Evolutionary conservation across 139 green algal species (phyloP).

Genomic region (Ettlia oleoabundans): DNA sequence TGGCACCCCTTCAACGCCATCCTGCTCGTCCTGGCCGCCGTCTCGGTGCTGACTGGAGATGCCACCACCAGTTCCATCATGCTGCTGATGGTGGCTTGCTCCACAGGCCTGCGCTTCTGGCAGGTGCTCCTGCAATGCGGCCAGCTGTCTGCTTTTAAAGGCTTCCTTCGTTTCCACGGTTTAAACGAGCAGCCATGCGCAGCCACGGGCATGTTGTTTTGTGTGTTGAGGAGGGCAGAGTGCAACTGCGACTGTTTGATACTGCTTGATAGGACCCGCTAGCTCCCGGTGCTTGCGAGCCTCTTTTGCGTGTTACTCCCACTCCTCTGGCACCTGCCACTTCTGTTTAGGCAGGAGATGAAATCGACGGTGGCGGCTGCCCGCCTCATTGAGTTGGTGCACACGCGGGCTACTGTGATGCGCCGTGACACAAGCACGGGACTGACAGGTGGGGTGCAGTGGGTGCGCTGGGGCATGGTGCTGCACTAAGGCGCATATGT

Average conservation of each 20-base stretch:
- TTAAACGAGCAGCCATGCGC: not conserved
- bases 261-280: not conserved
- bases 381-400: not conserved
- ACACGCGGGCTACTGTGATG: not conserved
- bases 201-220: not conserved
- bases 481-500: not conserved
- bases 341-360: not conserved
- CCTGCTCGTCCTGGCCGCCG: constrained; percentile 24
- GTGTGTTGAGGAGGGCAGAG: not conserved
- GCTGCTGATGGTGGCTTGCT: not conserved
- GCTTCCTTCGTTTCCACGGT: not conserved
- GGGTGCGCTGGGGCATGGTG: not conserved
- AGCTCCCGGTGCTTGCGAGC: not conserved
- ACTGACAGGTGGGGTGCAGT: not conserved
- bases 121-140: not conserved
- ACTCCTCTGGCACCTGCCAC: too few relatives aligned
- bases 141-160: not conserved
- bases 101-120: constrained; percentile 16
- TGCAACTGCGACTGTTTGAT: not conserved
- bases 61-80: not conserved
- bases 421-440: not conserved
- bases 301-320: too few relatives aligned
- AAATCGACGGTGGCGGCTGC: constrained; percentile 14
- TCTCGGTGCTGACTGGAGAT: not conserved
- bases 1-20: constrained; percentile 39